Conservation (phyloP, 2,329 filamentous ascomycete species). For the Elsinoe ampelina region DNA sequence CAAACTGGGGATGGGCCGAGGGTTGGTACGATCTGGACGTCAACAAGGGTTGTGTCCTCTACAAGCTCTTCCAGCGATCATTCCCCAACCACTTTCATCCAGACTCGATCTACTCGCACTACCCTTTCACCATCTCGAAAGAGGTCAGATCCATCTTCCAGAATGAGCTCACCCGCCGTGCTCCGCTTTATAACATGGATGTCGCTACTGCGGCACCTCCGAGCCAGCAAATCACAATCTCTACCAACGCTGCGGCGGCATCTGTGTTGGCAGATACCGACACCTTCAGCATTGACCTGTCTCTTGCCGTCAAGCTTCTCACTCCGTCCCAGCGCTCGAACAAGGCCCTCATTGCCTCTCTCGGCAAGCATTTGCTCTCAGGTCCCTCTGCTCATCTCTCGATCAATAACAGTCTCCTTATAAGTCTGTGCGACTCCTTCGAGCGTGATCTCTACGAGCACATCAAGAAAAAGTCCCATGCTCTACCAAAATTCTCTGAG, state of each 20-base stretch:
- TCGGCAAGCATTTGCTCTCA: constrained; percentile 13
- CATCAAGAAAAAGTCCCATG: constrained; percentile 37
- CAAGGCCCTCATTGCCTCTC: constrained; percentile 40
- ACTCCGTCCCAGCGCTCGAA: constrained; percentile 36
- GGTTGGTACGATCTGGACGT: constrained; percentile 35
- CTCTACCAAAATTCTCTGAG: constrained; percentile 36
- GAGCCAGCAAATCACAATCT: constrained; percentile 33
- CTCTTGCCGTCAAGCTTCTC: constrained; percentile 36
- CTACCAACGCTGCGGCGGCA: constrained; percentile 37
- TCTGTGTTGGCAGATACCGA: constrained; percentile 35
- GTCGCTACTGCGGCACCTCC: constrained; percentile 7
- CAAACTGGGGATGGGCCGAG: constrained; percentile 40
- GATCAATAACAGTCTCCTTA: neutral
- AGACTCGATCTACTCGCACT: constrained; percentile 42
- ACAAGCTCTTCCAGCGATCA: constrained; percentile 43
- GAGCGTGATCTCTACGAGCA: constrained; percentile 41
- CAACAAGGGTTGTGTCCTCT: constrained; percentile 42
- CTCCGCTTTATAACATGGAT: constrained; percentile 15
- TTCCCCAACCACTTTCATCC: constrained; percentile 42
- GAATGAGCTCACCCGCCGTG: constrained; percentile 31
- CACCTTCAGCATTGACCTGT: constrained; percentile 40
- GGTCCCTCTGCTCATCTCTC: constrained; percentile 3
- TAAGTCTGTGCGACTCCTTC: constrained; percentile 18
- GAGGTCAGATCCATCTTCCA: constrained; percentile 33
- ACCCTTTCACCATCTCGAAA: constrained; percentile 39